Evolutionary conservation across 1,284 basidiomycete genomes (phyloP).

Genomic region (Coriolopsis trogii): DNA sequence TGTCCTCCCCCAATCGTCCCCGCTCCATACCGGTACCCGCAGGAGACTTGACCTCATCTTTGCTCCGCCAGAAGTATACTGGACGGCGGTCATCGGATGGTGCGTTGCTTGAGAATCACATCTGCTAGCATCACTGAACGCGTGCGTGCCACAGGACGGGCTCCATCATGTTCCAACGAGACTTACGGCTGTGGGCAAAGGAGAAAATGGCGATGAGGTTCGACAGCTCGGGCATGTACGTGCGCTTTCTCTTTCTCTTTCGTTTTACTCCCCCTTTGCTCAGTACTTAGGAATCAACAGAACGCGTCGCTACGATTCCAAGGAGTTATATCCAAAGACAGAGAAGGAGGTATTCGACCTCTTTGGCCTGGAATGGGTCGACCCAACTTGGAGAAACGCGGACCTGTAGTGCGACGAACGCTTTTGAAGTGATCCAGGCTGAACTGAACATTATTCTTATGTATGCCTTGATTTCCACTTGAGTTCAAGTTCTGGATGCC

Average conservation of each 20-base stretch:
- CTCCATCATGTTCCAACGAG: conserved; percentile 81
- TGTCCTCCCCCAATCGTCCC: conserved; percentile 46
- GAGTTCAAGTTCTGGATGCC: too few species aligned
- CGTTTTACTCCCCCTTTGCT: not conserved
- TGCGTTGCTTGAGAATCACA: conserved; percentile 33
- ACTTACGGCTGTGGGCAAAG: conserved; percentile 74
- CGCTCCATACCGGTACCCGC: conserved; percentile 41
- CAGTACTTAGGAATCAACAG: conserved; percentile 35
- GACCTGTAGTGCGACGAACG: conserved; percentile 36
- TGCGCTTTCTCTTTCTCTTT: conserved; percentile 7
- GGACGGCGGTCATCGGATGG: conserved; percentile 83
- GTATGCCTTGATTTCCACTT: too few species aligned
- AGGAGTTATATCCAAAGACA: conserved; percentile 56
- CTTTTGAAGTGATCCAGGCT: too few species aligned
- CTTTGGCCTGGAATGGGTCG: conserved; percentile 69
- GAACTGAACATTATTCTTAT: too few species aligned
- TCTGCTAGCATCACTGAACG: not conserved
- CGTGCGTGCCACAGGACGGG: conserved; percentile 61
- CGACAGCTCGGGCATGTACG: conserved; percentile 78
- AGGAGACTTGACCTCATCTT: conserved; percentile 79
- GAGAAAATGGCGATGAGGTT: conserved; percentile 71
- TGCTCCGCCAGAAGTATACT: conserved; percentile 66
- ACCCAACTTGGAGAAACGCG: conserved; percentile 70
- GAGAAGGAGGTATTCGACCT: conserved; percentile 74
- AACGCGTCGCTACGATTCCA: conserved; percentile 64